Conservation (phyloP, 2,329 filamentous ascomycete species). For the Aureobasidium pullulans region DNA sequence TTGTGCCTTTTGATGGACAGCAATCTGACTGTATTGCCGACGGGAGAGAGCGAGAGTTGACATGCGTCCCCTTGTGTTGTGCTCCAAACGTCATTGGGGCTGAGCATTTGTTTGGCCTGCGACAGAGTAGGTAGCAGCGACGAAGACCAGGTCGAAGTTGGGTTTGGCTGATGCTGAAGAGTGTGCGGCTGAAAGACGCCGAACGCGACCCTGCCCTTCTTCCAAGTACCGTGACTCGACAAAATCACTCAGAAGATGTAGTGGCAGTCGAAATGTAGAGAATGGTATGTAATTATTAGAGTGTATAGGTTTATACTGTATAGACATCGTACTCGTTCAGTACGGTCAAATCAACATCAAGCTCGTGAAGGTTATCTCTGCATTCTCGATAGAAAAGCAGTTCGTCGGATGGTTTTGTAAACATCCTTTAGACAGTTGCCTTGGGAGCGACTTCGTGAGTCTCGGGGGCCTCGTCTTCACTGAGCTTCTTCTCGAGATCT, state of each 20-base stretch:
- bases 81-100: too few species aligned
- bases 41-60: too few species aligned
- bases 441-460: constrained; percentile 13
- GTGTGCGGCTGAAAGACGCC: too few species aligned
- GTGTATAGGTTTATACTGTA: background rate
- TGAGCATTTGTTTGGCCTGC: too few species aligned
- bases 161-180: too few species aligned
- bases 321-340: background rate
- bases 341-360: background rate
- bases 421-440: background rate
- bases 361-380: background rate
- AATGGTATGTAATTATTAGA: background rate
- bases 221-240: too few species aligned
- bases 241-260: background rate
- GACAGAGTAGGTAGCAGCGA: too few species aligned
- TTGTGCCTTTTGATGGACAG: too few species aligned
- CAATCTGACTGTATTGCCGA: too few species aligned
- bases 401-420: background rate
- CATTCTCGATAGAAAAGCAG: background rate
- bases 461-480: constrained; percentile 17
- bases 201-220: too few species aligned
- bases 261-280: background rate
- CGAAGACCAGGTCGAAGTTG: too few species aligned
- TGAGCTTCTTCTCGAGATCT: constrained; percentile 19
- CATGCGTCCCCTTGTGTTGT: too few species aligned